Evolutionary conservation across 2,329 filamentous ascomycete species (phyloP).

Genomic region (Leptographium lundbergii): DNA sequence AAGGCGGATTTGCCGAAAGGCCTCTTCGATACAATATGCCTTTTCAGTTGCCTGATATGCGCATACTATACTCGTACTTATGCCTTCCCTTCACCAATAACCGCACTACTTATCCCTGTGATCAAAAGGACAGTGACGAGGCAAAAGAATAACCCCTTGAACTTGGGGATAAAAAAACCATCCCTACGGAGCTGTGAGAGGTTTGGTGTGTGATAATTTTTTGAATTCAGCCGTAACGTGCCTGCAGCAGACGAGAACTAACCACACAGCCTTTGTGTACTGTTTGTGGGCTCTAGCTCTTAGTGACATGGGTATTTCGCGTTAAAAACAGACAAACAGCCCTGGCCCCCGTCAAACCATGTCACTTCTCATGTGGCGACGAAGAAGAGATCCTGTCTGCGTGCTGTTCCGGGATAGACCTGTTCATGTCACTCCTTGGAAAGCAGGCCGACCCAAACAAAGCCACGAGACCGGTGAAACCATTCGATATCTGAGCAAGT

Average conservation of each 20-base stretch:
- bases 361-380: neutral
- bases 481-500: constrained; percentile 7
- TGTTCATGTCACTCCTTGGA: neutral
- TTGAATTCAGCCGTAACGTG: neutral
- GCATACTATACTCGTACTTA: too few relatives aligned
- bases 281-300: neutral
- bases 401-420: neutral
- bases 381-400: too few relatives aligned
- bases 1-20: too few relatives aligned
- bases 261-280: neutral
- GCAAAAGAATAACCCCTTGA: too few relatives aligned
- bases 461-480: constrained; percentile 4
- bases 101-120: too few relatives aligned
- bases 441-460: constrained; percentile 4
- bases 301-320: neutral
- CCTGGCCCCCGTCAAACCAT: neutral
- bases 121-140: too few relatives aligned
- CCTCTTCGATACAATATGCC: too few relatives aligned
- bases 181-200: neutral
- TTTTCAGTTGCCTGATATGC: too few relatives aligned
- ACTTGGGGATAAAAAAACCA: neutral
- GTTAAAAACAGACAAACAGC: neutral
- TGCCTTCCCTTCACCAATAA: too few relatives aligned
- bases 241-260: neutral
- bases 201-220: neutral